Base-by-base conservation (phyloP, 2,329 filamentous ascomycete species). In the Annulohypoxylon truncatum region DNA sequence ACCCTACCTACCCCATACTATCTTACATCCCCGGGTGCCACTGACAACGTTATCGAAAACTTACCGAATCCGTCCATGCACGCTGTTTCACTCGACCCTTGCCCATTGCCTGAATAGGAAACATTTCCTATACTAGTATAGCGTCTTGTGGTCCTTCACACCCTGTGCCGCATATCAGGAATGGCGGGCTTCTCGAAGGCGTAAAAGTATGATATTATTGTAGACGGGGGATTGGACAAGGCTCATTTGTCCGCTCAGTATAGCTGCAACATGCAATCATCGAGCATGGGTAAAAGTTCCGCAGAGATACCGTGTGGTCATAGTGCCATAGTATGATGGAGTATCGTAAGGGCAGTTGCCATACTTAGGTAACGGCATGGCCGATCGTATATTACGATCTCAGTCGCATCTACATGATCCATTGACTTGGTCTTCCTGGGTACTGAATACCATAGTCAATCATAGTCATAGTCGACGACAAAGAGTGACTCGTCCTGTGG, bases 161-260 rank as follows among this genome's bases (percentile, higher is more conserved):
- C 24, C 51, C 35, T 38, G 24, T 8, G 13, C 28, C 38, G 18
- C 28, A 12, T 18, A 33, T 38, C 20, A 64, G 46, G 64, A 46
- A 40, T 47, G 44, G 46, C 10, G 35, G 35, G 8, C 47, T 64
- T 61, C 52, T 67, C 48, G 28, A 61, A 61, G 29, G 20, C 52
- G 40, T 13, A 48, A 42, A 51, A 58, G 50, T 40, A 59, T 46
- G 26, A 40, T 59, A 29, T 46, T 65, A 35, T 54, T 42, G 52
- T 42, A 33, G 29, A 29, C 56, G 42, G 51, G 47, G 61, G 42
- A 12, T 46, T 50, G n/a, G 33, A 56, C 61, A 44, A 61, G 52
- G 61, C 55, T 56, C 56, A 54, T 61, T 61, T 12, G 47, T 40
- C 35, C 20, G 20, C 35, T 52, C 40, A 15, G 44, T 56, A 51